Evolutionary conservation across 768 basidiomycete genomes (phyloP).

Genomic region (Coprinopsis sp.): DNA sequence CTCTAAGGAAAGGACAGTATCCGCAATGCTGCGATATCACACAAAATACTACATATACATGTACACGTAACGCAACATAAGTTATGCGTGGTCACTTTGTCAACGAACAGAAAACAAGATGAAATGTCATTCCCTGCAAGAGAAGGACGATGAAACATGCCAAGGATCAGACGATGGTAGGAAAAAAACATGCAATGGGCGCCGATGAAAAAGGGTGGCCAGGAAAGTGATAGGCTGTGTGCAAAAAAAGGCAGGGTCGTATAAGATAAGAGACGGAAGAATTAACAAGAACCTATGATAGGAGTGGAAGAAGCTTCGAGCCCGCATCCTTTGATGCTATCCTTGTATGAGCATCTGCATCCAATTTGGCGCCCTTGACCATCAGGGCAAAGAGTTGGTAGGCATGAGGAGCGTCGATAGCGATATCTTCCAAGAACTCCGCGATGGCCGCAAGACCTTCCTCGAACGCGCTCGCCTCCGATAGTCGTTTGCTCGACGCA

Average conservation of each 20-base stretch:
- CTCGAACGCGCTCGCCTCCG: constrained; percentile 60
- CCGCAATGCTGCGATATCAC: neutral
- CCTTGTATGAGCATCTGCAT: constrained; percentile 51
- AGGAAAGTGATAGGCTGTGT: constrained; percentile 2
- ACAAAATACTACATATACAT: constrained; percentile 7
- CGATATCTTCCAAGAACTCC: constrained; percentile 82
- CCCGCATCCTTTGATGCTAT: constrained; percentile 56
- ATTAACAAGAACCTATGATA: constrained; percentile 38
- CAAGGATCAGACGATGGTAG: neutral
- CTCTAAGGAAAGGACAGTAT: constrained; percentile 4
- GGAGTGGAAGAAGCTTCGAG: constrained; percentile 54
- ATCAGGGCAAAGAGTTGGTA: constrained; percentile 71
- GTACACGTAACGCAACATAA: constrained; percentile 9
- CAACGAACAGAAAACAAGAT: neutral
- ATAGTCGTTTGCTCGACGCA: constrained; percentile 55
- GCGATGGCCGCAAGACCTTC: constrained; percentile 65
- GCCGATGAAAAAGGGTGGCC: neutral
- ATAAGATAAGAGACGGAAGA: constrained; percentile 3
- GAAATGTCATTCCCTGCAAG: constrained; percentile 2
- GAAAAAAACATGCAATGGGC: constrained; percentile 1
- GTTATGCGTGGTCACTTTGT: constrained; percentile 6
- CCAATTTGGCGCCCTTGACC: constrained; percentile 64
- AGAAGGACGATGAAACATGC: neutral
- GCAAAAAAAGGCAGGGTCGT: constrained; percentile 2
- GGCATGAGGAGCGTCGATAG: constrained; percentile 87